These are phyloP conservation scores for Petunia axillaris DNA, from an alignment of 257 asterid genomes.

Conservation along the genomic window DNA sequence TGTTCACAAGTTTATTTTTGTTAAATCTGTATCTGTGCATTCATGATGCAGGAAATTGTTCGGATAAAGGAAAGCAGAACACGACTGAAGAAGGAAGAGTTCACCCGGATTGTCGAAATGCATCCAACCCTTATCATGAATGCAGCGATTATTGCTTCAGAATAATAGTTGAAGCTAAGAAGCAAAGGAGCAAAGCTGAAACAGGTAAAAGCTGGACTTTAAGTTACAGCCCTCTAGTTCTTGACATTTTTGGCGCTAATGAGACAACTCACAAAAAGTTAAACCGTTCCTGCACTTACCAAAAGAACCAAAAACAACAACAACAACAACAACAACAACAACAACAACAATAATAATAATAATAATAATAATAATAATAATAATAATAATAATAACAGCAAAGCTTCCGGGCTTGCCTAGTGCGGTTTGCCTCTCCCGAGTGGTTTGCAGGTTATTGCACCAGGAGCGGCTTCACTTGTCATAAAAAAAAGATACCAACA, in stretches of 20 bases:
- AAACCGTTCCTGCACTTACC: slow-evolving; percentile 3
- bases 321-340: background rate
- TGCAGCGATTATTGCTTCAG: slow-evolving; percentile 69
- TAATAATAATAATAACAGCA: background rate
- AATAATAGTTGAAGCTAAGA: slow-evolving; percentile 60
- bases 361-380: background rate
- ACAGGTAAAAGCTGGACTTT: slow-evolving; percentile 36
- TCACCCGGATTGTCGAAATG: slow-evolving; percentile 73
- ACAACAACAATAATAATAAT: too few relatives aligned
- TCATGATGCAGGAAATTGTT: background rate
- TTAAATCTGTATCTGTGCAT: background rate
- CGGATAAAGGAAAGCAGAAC: slow-evolving; percentile 8
- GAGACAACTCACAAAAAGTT: background rate
- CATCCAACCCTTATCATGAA: slow-evolving; percentile 68
- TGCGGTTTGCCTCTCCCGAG: too few relatives aligned
- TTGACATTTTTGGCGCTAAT: background rate
- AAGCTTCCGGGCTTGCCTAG: too few relatives aligned
- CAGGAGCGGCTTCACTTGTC: too few relatives aligned
- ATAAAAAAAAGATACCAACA: too few relatives aligned
- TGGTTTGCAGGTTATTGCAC: too few relatives aligned
- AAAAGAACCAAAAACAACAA: background rate
- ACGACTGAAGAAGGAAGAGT: slow-evolving; percentile 60
- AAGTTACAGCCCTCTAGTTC: background rate
- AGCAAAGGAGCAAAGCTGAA: slow-evolving; percentile 35
- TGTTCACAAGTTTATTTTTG: background rate